phyloP scores from a whole-genome alignment of 495 filamentous ascomycete genomes.

The Penicillium verhagenii region DNA sequence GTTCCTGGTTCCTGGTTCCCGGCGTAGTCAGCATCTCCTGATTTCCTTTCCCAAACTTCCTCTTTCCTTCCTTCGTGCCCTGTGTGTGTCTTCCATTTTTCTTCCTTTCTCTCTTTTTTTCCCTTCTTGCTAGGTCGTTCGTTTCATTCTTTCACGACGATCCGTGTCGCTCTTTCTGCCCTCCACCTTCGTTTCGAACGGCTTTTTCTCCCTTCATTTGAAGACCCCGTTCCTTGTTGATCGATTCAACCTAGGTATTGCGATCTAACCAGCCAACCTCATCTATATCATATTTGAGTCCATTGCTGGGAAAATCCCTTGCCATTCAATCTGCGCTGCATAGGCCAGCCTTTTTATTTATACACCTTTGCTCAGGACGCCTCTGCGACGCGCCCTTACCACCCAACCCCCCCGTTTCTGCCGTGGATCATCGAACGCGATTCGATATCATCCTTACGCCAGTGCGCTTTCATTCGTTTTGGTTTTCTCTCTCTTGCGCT shows the following conservation, averaged over 20 bases:
- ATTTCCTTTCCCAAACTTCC: slow-evolving; percentile 24
- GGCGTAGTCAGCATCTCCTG: slow-evolving; percentile 33
- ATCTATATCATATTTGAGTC: slow-evolving; percentile 3
- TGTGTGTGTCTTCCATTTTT: slow-evolving; percentile 25
- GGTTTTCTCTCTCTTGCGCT: slow-evolving; percentile 35
- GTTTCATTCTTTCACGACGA: slow-evolving; percentile 48
- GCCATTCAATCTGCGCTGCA: slow-evolving; percentile 36
- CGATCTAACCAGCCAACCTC: slow-evolving; percentile 12
- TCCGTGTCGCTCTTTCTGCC: slow-evolving; percentile 28
- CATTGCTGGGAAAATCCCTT: slow-evolving; percentile 9
- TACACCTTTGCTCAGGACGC: slow-evolving; percentile 31
- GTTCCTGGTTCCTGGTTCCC: slow-evolving; percentile 1
- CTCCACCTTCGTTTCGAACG: slow-evolving; percentile 31
- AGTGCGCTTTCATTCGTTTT: slow-evolving; percentile 35
- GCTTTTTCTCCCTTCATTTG: slow-evolving; percentile 11
- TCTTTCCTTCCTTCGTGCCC: slow-evolving; percentile 30
- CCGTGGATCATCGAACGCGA: slow-evolving; percentile 24
- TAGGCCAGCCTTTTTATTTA: slow-evolving; percentile 42
- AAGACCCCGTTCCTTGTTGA: slow-evolving; percentile 27
- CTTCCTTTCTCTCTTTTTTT: slow-evolving; percentile 15
- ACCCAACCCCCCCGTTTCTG: slow-evolving; percentile 32
- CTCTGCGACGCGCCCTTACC: slow-evolving; percentile 44
- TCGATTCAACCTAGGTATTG: slow-evolving; percentile 31
- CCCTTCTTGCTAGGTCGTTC: slow-evolving; percentile 33
- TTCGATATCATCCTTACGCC: slow-evolving; percentile 19